Evolutionary conservation across 2,329 filamentous ascomycete genomes (phyloP), one percentile per base, ranked within the genome.

Genomic region (Ophiostoma tasmaniense): DNA sequence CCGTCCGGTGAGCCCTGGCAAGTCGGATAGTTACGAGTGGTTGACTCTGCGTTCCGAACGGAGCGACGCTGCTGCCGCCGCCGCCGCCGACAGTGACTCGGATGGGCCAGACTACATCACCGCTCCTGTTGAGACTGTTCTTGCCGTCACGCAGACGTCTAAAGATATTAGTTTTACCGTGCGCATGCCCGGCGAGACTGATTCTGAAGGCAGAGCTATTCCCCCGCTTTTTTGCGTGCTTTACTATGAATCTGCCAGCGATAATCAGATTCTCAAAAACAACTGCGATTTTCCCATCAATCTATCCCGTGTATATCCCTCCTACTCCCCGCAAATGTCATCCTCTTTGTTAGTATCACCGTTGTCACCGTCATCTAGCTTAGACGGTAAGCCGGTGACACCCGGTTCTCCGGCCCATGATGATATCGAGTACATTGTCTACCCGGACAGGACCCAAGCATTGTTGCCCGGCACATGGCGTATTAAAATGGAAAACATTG

Each of bases 81-180:
- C 55, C 14, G 28, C 14, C 14, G 28, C 25, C 14, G 55, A 6
- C 55, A 62, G 28, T 42, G 62, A 25, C 3, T 39, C 37, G n/a
- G 64, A 39, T 22, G 64, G 42, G n/a, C 2, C 37, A n/a, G 33
- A 25, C 22, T 28, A 20, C 30, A 25, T 37, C 3, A 13, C 35
- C 1, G n/a, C 55, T 80, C 83, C 69, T 79, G 82, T 74, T 71
- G 82, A 86, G 75, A 84, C 82, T 74, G 85, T 87, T 65, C 76
- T 87, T 33, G 85, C 85, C 45, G 85, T 87, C 74, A 86, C 84
- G 73, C 85, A 87, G 78, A 87, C 85, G 5, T 80, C 81, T 71
- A 82, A 82, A 73, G 84, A 87, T 75, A 85, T 86, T 79, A 87
- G 85, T 71, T 87, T 87, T 74, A 83, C 83, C 52, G 83, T 87